Evolutionary conservation across 164 flowering plant species (phyloP), one percentile per base, ranked within the genome.

Genomic region (Chloranthus sessilifolius): DNA sequence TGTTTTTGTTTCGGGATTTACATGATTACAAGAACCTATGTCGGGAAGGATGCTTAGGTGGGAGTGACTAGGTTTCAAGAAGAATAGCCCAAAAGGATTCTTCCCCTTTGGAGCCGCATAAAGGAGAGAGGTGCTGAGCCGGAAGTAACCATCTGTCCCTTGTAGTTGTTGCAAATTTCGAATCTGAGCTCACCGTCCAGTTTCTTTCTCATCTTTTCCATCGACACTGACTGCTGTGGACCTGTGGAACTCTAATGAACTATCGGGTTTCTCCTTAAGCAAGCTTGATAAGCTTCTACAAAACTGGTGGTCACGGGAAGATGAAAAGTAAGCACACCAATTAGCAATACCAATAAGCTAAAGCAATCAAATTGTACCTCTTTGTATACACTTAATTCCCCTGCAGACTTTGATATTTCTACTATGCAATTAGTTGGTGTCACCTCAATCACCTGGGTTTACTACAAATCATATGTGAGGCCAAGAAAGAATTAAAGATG

Each of bases 341-440:
- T 20, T 15, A 25, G 46, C 23, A 38, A n/a, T 23, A 26, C 9
- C 31, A 27, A 7, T 43, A 10, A 27, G 20, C 14, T 43, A 21
- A 43, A 17, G 22, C 45, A 52, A 5, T 4, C 7, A 31, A 12
- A 36, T n/a, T 11, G 4, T 77, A 81, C 91, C 76, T 81, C 66
- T 54, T 59, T 71, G 50, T 76, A 86, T 33, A 67, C 55, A 29
- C 55, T 49, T 21, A 76, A 64, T 35, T 79, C 83, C 35, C 86
- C 88, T 26, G 71, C 77, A 30, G 81, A 74, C 62, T 71, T 79
- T 59, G 85, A 83, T 63, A 86, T 65, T 67, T 86, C 80, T 28
- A 86, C 68, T 17, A 86, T 82, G 43, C 91, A 83, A 56, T 78
- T 66, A 17, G 71, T 66, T 11, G 95, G 95, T 54, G 88, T 68